phyloP scores from a whole-genome alignment of 2,329 filamentous ascomycete genomes.

The Talaromyces albobiverticillius region DNA sequence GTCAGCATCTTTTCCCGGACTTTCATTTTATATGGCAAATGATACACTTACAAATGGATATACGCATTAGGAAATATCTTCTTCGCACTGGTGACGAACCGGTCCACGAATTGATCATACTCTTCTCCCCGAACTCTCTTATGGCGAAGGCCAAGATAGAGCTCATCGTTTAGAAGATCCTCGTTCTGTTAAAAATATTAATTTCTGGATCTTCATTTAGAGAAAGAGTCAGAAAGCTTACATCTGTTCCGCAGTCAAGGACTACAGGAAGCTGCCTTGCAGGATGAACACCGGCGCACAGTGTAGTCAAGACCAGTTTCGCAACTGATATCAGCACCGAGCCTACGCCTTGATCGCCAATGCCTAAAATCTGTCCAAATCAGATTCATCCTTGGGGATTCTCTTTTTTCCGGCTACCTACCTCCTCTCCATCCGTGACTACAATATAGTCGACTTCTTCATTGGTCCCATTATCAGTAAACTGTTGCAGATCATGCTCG shows the following conservation, averaged over 20 bases:
- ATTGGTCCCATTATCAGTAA: conserved; percentile 51
- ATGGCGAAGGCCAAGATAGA: conserved; percentile 74
- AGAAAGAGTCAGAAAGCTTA: conserved; percentile 30
- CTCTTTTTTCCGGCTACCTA: no score
- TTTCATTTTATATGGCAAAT: no score
- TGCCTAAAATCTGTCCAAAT: conserved; percentile 67
- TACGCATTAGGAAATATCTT: conserved; percentile 75
- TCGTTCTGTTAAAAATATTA: conserved; percentile 59
- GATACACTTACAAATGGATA: conserved; percentile 64
- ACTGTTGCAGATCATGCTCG: conserved; percentile 56
- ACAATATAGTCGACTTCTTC: conserved; percentile 88
- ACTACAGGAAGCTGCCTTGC: conserved; percentile 75
- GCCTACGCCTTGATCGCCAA: conserved; percentile 84
- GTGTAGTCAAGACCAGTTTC: conserved; percentile 76
- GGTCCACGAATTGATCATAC: conserved; percentile 75
- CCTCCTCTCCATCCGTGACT: conserved; percentile 66
- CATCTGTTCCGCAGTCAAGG: conserved; percentile 79
- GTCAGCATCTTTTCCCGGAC: no score
- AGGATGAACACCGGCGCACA: conserved; percentile 84
- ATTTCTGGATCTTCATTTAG: no score
- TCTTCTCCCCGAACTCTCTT: conserved; percentile 65
- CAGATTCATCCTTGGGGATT: no score
- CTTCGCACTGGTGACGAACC: conserved; percentile 66
- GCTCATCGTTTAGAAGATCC: conserved; percentile 66
- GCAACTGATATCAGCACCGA: conserved; percentile 81